Base-by-base conservation (phyloP, 306 rosid genomes). In the Coriaria nepalensis region DNA sequence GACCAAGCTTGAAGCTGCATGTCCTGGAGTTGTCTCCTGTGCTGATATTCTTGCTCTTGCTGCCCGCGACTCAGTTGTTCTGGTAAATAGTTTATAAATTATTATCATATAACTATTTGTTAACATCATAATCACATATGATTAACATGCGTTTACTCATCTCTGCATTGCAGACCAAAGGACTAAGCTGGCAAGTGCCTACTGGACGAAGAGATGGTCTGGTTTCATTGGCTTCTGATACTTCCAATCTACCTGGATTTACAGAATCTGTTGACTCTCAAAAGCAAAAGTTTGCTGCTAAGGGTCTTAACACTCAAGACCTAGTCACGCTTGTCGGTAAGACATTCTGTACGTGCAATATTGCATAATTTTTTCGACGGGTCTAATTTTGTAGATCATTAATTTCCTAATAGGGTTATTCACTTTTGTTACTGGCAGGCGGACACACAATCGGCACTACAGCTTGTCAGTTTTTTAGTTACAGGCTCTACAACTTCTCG, bases 261-360 rank as follows among this genome's bases (percentile, higher is more conserved):
- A 53, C 32, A 7, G 59, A 53, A 9, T 40, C 47, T 0, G 45
- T 53, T 7, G 59, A 53, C 2, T 37, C 13, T 41, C 59, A 53
- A 35, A 53, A 53, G 38, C 2, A 41, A 0, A 33, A 32, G 35
- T 53, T 53, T 8, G 43, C 8, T 4, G 59, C 43, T 32, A 53
- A 53, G 20, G 58, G 58, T 10, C 58, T 53, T 11, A 53, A 53
- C 48, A 41, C 49, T 11, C 59, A 40, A 32, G 59, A 53, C 8
- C 59, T 53, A n/a, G 59, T 53, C 33, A 41, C 59, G 32, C 48
- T 53, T 4, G 49, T 53, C 6, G 59, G 59, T 53, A 53, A 41
- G 45, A 3, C 29, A 20, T 20, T 20, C 29, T 20, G 29, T 1
- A 3, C 29, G 29, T 1, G 29, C 29, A 20, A 3, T 20, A 20